Percentiles rank a stretch among this genome's conserved stretches.
Evolutionary conservation across 2,329 filamentous ascomycete species (phyloP).

Genomic region (Beauveria asiatica): DNA sequence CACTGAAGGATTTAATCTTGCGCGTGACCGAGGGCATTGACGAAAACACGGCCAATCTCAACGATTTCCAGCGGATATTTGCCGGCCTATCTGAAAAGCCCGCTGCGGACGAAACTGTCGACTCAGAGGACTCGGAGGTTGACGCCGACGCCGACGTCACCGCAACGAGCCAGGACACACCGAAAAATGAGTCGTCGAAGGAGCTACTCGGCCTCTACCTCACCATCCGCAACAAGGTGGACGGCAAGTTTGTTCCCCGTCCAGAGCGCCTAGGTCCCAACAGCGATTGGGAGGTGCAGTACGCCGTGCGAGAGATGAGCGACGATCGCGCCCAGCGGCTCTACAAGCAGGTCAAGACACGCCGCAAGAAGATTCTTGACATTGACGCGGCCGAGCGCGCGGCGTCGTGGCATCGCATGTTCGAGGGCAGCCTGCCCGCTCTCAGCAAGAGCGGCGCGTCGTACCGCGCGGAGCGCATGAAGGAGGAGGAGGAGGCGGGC

Average conservation of each 20-base stretch:
- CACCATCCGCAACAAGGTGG: conserved; percentile 63
- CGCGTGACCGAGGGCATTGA: conserved; percentile 40
- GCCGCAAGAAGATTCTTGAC: conserved; percentile 41
- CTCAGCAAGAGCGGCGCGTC: conserved; percentile 45
- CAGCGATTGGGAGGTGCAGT: conserved; percentile 66
- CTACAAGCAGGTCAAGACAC: conserved; percentile 47
- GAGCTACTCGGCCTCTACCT: conserved; percentile 62
- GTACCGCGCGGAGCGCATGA: conserved; percentile 48
- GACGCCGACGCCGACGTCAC: conserved; percentile 1
- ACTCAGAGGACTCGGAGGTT: background rate
- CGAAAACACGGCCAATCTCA: conserved; percentile 30
- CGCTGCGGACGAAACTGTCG: background rate
- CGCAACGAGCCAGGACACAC: background rate
- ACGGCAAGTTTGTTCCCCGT: conserved; percentile 54
- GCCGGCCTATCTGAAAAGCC: conserved; percentile 37
- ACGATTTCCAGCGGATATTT: conserved; percentile 43
- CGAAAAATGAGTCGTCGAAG: background rate
- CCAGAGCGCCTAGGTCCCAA: conserved; percentile 38
- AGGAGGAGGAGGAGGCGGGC: conserved; percentile 38
- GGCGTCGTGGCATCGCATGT: conserved; percentile 38
- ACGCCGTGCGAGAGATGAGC: conserved; percentile 59
- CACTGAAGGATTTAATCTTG: conserved; percentile 43
- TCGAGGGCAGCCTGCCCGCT: conserved; percentile 30
- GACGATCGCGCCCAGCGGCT: conserved; percentile 35
- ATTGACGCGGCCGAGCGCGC: conserved; percentile 33